phyloP scores from a whole-genome alignment of 306 rosid genomes.

The Inga laurina region DNA sequence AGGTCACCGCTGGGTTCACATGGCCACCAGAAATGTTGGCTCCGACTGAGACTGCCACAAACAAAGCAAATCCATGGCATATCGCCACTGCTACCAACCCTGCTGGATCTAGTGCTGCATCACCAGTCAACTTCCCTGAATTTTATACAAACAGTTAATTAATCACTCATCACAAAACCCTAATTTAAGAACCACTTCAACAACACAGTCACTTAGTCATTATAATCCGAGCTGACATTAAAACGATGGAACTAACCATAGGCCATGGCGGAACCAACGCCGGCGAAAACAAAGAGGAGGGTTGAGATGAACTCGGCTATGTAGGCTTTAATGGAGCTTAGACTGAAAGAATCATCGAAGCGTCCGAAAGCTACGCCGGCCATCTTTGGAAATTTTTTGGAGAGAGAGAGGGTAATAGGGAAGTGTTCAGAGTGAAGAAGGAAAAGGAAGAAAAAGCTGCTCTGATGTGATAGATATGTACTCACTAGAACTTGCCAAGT shows the following conservation, averaged over 20 bases:
- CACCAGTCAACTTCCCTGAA: conserved; percentile 74
- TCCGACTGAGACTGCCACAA: conserved; percentile 77
- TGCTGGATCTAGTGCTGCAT: conserved; percentile 82
- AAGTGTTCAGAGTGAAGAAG: neutral
- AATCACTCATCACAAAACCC: neutral
- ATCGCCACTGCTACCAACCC: conserved; percentile 76
- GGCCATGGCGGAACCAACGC: conserved; percentile 87
- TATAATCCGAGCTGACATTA: neutral
- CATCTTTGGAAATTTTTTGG: conserved; percentile 40
- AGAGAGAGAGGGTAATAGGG: conserved; percentile 7
- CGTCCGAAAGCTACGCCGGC: conserved; percentile 77
- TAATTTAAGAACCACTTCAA: neutral
- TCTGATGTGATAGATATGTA: conserved; percentile 33
- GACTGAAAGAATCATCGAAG: conserved; percentile 70
- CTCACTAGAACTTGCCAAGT: conserved; percentile 7
- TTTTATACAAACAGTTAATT: neutral
- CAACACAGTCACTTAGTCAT: neutral
- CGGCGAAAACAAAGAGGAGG: conserved; percentile 85
- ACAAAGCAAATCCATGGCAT: conserved; percentile 85
- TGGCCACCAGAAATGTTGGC: conserved; percentile 96
- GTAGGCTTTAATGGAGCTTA: conserved; percentile 70
- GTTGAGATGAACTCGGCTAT: conserved; percentile 94
- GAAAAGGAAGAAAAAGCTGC: conserved; percentile 34
- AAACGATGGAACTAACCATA: conserved; percentile 47
- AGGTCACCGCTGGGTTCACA: conserved; percentile 93